Conservation (phyloP, 2,329 filamentous ascomycete species). For the Pseudogymnoascus sp. region DNA sequence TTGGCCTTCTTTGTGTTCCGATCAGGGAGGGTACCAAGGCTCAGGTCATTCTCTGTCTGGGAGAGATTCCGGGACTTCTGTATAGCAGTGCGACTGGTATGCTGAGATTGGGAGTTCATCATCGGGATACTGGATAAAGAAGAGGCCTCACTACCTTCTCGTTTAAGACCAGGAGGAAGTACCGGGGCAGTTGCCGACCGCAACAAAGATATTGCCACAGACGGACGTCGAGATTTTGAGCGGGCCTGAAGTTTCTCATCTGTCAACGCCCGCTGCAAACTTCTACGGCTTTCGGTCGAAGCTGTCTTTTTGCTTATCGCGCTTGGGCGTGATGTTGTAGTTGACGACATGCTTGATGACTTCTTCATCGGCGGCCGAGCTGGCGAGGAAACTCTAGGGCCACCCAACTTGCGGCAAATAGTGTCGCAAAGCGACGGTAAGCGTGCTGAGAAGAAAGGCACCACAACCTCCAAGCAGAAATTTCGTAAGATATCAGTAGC, state of each 20-base stretch:
- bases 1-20: constrained; percentile 54
- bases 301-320: constrained; percentile 41
- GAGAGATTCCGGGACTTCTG: constrained; percentile 37
- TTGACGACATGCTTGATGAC: constrained; percentile 33
- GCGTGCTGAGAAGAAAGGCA: constrained; percentile 72
- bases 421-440: constrained; percentile 62
- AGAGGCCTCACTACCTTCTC: constrained; percentile 55
- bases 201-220: constrained; percentile 53
- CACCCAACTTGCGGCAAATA: constrained; percentile 69
- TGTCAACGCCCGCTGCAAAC: constrained; percentile 53
- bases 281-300: constrained; percentile 37
- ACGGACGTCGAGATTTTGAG: constrained; percentile 48
- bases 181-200: constrained; percentile 59
- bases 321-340: constrained; percentile 40
- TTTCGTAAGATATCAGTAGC: constrained; percentile 55
- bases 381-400: constrained; percentile 54
- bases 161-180: constrained; percentile 53
- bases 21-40: constrained; percentile 38
- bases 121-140: constrained; percentile 42
- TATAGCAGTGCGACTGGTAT: constrained; percentile 30
- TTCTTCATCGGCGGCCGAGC: constrained; percentile 41
- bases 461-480: constrained; percentile 72
- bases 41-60: constrained; percentile 46
- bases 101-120: constrained; percentile 29
- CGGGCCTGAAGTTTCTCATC: constrained; percentile 44